Conservation (phyloP, 1,284 basidiomycete genomes). For the Paramarasmius palmivorus region DNA sequence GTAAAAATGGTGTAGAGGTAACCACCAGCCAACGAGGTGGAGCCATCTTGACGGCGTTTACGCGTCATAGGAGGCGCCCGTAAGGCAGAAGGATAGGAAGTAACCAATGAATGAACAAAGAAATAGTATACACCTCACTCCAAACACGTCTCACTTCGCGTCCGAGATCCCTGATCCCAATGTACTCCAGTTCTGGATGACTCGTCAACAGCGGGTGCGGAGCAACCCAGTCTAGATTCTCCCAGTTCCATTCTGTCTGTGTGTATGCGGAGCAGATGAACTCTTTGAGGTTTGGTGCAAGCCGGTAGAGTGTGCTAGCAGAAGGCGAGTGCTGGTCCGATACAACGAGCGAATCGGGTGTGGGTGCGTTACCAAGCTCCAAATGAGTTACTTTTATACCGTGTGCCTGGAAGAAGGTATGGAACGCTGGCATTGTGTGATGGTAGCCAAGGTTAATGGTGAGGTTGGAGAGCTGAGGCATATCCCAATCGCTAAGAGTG, state of each 20-base stretch:
- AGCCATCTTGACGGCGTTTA: too few species aligned
- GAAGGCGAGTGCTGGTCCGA: constrained; percentile 8
- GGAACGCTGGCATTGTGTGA: constrained; percentile 62
- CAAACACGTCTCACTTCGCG: constrained; percentile 43
- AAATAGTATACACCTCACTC: constrained; percentile 31
- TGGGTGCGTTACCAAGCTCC: constrained; percentile 56
- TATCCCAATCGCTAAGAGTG: constrained; percentile 24
- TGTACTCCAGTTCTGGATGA: constrained; percentile 61
- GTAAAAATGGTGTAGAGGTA: too few species aligned
- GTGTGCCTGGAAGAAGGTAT: constrained; percentile 63
- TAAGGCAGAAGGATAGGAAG: constrained; percentile 26
- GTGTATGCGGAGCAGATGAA: constrained; percentile 64
- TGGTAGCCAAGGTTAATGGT: constrained; percentile 70
- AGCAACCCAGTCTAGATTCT: constrained; percentile 63
- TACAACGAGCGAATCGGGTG: constrained; percentile 28
- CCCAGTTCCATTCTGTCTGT: constrained; percentile 79
- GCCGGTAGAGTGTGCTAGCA: constrained; percentile 53
- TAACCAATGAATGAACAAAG: constrained; percentile 33
- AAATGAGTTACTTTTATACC: constrained; percentile 61
- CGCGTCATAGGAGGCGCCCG: too few species aligned
- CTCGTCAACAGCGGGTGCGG: constrained; percentile 68
- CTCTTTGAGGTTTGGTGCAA: constrained; percentile 60
- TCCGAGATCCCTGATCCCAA: constrained; percentile 72
- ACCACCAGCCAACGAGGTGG: too few species aligned
- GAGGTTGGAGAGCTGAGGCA: constrained; percentile 61